Evolutionary conservation across 306 rosid species (phyloP).

Genomic region (Cucurbita pepo): DNA sequence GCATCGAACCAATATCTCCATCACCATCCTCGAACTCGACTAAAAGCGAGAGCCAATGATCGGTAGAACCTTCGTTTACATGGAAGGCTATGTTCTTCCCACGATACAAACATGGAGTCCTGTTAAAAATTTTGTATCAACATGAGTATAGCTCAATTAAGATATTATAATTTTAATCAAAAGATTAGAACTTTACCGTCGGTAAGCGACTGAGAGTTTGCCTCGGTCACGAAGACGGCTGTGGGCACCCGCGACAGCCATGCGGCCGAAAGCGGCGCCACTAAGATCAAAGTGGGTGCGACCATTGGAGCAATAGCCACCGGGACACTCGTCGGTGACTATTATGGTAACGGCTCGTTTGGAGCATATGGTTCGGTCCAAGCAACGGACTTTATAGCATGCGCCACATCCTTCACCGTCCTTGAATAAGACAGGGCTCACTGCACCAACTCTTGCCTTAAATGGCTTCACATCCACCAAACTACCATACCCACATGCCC

Average conservation of each 20-base stretch:
- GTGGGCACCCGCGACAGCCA: slow-evolving; percentile 55
- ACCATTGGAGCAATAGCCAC: slow-evolving; percentile 41
- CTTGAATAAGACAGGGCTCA: slow-evolving; percentile 55
- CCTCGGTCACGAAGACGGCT: slow-evolving; percentile 61
- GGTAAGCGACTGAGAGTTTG: slow-evolving; percentile 34
- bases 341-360: slow-evolving; percentile 69
- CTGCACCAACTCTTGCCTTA: slow-evolving; percentile 75
- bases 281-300: slow-evolving; percentile 77
- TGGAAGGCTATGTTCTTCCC: slow-evolving; percentile 60
- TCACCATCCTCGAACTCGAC: slow-evolving; percentile 74
- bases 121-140: neutral
- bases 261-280: slow-evolving; percentile 75
- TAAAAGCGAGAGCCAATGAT: slow-evolving; percentile 65
- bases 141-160: no score
- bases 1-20: slow-evolving; percentile 77
- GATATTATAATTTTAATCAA: neutral
- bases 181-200: slow-evolving; percentile 28
- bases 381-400: slow-evolving; percentile 69
- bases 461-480: slow-evolving; percentile 75
- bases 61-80: slow-evolving; percentile 86
- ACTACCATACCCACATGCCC: slow-evolving; percentile 82
- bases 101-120: slow-evolving; percentile 59
- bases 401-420: slow-evolving; percentile 80
- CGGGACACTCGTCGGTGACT: slow-evolving; percentile 77
- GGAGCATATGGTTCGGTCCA: slow-evolving; percentile 48